Evolutionary conservation across 805 yeast species (phyloP), one percentile per base, ranked within the genome.

Genomic region (Ogataea henricii): DNA sequence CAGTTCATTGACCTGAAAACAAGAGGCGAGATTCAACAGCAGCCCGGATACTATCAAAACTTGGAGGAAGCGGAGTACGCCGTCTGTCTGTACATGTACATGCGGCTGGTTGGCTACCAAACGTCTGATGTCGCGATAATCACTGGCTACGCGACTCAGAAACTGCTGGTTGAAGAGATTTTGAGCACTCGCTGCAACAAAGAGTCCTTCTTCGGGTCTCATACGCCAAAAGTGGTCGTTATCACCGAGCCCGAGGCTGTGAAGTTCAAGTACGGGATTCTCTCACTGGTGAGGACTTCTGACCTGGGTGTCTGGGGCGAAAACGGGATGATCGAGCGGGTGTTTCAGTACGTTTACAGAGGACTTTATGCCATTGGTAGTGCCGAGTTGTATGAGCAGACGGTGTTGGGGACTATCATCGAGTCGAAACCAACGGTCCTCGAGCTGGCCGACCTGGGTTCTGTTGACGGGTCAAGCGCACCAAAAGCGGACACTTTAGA

Each of bases 11-110:
- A 64, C 37, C 66, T 71, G 27, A 54, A 60, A 16, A 68, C 64
- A 9, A 43, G 49, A 6, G 65, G 65, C 6, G 76, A 70, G 38
- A 47, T 57, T 1, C 64, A 61, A 40, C 57, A 60, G 2, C 43
- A 49, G 1, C 57, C 63, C 1, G 60, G 57, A 1, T 49, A 58
- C 25, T 62, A 43, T 61, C 76, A 70, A 33, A 75, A 75, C 47
- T 44, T 71, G n/a, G 68, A 64, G 8, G 80, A 80, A 52, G 83
- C 82, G 0, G 79, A 76, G 50, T 74, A 64, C 47, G 66, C 73
- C 14, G 77, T 77, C 13, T 61, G 66, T 0, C 49, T 79, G 6
- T 79, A 65, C 54, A 72, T 70, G 60, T 79, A 77, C 47, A 63
- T 82, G 73, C 55, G 76, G 4, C 49, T 70, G 3, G 44, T 71